Evolutionary conservation across 345 rosid genomes (phyloP), one percentile per base, ranked within the genome.

Genomic region (Arabidopsis suecica): DNA sequence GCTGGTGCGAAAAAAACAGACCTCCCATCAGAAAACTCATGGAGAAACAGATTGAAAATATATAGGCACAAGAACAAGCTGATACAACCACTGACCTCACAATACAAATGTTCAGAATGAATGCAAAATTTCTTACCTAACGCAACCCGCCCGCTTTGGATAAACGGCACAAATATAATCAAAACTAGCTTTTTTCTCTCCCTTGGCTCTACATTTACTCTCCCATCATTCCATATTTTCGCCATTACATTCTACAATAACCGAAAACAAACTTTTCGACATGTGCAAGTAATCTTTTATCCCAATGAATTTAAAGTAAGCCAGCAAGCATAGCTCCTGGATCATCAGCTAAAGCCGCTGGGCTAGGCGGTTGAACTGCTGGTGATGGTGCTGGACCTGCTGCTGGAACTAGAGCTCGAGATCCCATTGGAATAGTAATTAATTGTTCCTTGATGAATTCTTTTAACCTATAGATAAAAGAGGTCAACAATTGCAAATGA

Each of bases 371-470:
- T 45, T 82, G 86, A 45, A 79, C 74, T 73, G 76, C 36, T 9
- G 86, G 80, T 25, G 77, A 73, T 56, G 87, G 69, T 36, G 77
- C 50, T 18, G 88, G 78, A 23, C 77, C 79, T 56, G 83, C 67
- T 37, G 71, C 50, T 16, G 85, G 82, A 55, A 65, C 74, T 9
- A 86, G 83, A 70, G 85, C 86, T 58, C 49, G 80, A 4, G 93
- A 78, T 78, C 86, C 79, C 30, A 47, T 62, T 2, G 96, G 97
- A 57, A 91, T 84, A 41, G 62, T 53, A 28, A 88, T 75, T 75
- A 96, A 72, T 38, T 88, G 97, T 82, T 96, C 99, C 83, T 93
- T 93, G 65, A 96, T 83, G 65, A 83, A 96, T 76, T 96, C 99
- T 83, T 87, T 96, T 83, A 96, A 85, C 93, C 99, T 96, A 91